Conservation (phyloP, 192 early-diverging fungal species). For the Phycomyces blakesleeanus region DNA sequence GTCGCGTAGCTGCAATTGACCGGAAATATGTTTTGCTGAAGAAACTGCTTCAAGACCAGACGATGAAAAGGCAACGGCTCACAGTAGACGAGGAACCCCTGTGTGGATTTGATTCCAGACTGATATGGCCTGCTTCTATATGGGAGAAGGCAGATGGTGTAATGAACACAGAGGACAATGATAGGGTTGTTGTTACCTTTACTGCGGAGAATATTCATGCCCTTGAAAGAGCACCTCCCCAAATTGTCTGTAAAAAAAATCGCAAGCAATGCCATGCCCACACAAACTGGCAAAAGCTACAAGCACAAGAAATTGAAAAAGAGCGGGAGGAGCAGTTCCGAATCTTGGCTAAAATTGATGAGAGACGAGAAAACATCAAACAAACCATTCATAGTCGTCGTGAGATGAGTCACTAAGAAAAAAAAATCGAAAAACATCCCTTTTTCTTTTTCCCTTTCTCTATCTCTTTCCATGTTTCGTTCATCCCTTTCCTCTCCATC, state of each 20-base stretch:
- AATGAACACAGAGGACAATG: constrained; percentile 15
- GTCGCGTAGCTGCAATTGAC: constrained; percentile 6
- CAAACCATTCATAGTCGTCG: constrained; percentile 20
- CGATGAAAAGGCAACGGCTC: constrained; percentile 13
- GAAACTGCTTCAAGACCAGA: constrained; percentile 2
- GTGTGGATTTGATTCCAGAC: constrained; percentile 48
- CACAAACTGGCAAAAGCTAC: constrained; percentile 45
- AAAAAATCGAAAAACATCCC: neutral
- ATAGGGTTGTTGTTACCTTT: constrained; percentile 4
- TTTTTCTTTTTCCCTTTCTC: too few relatives aligned
- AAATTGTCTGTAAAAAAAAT: constrained; percentile 30
- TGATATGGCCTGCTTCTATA: constrained; percentile 34
- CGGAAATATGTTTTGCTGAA: constrained; percentile 16
- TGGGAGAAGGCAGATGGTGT: constrained; percentile 29
- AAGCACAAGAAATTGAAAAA: constrained; percentile 39
- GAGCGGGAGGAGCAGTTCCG: constrained; percentile 33
- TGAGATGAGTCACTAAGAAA: neutral
- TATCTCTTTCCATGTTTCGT: too few relatives aligned
- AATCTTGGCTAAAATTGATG: constrained; percentile 3
- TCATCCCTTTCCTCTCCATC: too few relatives aligned
- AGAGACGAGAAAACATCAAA: constrained; percentile 37
- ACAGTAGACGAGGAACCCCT: constrained; percentile 31
- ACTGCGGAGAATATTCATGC: constrained; percentile 16
- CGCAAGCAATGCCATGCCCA: constrained; percentile 45
- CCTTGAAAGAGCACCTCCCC: neutral